Conservation (phyloP, 2,329 filamentous ascomycete species). For the Pezicula carpinea region DNA sequence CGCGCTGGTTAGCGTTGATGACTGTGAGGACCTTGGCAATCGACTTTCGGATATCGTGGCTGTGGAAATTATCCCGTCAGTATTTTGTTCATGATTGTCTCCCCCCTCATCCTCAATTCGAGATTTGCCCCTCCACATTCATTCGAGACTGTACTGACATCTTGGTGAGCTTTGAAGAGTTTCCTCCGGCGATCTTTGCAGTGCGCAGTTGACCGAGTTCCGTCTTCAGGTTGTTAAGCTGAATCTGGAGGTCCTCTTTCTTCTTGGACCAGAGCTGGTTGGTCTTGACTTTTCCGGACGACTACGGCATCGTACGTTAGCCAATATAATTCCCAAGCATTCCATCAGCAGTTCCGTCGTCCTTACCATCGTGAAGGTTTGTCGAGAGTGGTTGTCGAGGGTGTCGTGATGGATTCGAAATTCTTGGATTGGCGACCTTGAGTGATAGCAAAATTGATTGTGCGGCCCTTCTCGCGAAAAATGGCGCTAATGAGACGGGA, state of each 20-base stretch:
- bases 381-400: constrained; percentile 19
- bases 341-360: not conserved
- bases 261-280: constrained; percentile 97
- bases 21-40: constrained; percentile 98
- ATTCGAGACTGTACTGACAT: constrained; percentile 62
- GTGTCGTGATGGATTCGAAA: constrained; percentile 18
- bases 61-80: constrained; percentile 35
- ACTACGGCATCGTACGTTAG: constrained; percentile 42
- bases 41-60: constrained; percentile 98
- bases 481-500: too few relatives aligned
- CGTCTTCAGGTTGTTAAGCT: constrained; percentile 90
- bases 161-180: constrained; percentile 92
- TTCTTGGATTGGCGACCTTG: not conserved
- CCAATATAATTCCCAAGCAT: constrained; percentile 9
- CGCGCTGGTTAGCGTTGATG: constrained; percentile 99
- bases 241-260: constrained; percentile 97
- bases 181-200: constrained; percentile 93
- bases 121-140: not conserved
- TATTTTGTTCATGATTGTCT: constrained; percentile 6
- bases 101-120: not conserved
- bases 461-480: not conserved
- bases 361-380: constrained; percentile 31
- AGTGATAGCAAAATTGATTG: not conserved
- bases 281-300: constrained; percentile 79
- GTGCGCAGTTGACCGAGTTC: constrained; percentile 96